phyloP scores from a whole-genome alignment of 1,284 basidiomycete species.

The Heterobasidion irregulare region DNA sequence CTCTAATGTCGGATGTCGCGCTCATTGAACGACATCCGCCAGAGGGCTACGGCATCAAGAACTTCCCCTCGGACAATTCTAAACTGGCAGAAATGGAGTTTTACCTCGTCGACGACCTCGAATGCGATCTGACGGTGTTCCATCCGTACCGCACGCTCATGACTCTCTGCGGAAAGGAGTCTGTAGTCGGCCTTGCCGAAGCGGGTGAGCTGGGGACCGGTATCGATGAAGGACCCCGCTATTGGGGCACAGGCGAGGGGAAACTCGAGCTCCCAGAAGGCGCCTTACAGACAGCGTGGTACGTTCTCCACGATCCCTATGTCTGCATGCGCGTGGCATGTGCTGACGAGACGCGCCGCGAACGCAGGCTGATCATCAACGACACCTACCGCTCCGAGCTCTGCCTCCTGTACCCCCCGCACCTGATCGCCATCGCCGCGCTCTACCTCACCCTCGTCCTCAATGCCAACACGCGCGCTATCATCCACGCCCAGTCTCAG shows the following conservation, averaged over 20 bases:
- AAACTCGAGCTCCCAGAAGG: slow-evolving; percentile 58
- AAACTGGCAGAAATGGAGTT: slow-evolving; percentile 99
- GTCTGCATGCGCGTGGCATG: neutral
- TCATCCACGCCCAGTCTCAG: slow-evolving; percentile 21
- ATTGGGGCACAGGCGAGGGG: slow-evolving; percentile 70
- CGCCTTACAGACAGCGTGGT: slow-evolving; percentile 75
- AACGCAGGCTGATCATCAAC: slow-evolving; percentile 85
- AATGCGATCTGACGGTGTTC: slow-evolving; percentile 90
- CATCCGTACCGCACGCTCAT: slow-evolving; percentile 90
- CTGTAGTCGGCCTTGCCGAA: slow-evolving; percentile 38
- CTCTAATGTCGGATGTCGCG: neutral
- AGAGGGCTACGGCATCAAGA: slow-evolving; percentile 62
- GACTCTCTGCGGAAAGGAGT: slow-evolving; percentile 59
- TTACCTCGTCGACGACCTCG: slow-evolving; percentile 93
- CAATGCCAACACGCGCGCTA: slow-evolving; percentile 44
- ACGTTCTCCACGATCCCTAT: slow-evolving; percentile 3
- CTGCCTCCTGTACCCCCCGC: slow-evolving; percentile 87
- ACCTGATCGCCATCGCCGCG: slow-evolving; percentile 87
- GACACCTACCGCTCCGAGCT: slow-evolving; percentile 92
- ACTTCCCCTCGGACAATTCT: slow-evolving; percentile 80
- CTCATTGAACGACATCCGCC: slow-evolving; percentile 21
- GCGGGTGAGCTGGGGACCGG: slow-evolving; percentile 57
- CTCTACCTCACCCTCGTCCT: slow-evolving; percentile 81
- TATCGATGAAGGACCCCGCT: slow-evolving; percentile 52
- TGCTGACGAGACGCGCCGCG: neutral